A percentile compares a stretch with the other conserved stretches of the same genome.
Evolutionary conservation across 2,329 filamentous ascomycete species (phyloP).

Genomic region (Lecanosticta acicola): DNA sequence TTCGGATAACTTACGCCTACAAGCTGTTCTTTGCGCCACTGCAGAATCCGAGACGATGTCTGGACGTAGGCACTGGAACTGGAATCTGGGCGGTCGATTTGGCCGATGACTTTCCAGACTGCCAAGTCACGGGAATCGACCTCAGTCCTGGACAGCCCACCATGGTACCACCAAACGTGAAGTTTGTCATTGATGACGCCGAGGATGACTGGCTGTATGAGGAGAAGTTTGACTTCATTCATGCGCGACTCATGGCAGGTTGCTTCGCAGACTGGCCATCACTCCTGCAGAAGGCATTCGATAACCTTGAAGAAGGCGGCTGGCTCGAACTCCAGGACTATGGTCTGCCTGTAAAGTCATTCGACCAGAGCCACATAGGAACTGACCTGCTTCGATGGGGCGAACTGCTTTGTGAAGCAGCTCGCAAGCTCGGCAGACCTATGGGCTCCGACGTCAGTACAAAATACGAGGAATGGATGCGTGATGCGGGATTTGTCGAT

Average conservation of each 20-base stretch:
- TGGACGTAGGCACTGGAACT: conserved; percentile 51
- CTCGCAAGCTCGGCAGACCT: conserved; percentile 38
- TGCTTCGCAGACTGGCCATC: conserved; percentile 50
- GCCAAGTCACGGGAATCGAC: conserved; percentile 43
- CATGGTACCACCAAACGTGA: conserved; percentile 55
- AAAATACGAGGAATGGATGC: conserved; percentile 37
- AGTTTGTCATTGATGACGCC: conserved; percentile 58
- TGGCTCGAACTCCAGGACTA: conserved; percentile 50
- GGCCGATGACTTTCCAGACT: conserved; percentile 39
- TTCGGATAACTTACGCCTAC: conserved; percentile 45
- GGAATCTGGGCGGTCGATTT: conserved; percentile 56
- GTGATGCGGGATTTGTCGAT: conserved; percentile 40
- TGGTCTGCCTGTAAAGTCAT: conserved; percentile 36
- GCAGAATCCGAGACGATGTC: conserved; percentile 36
- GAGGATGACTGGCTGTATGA: conserved; percentile 55
- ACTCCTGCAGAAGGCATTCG: conserved; percentile 46
- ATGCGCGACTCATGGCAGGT: conserved; percentile 47
- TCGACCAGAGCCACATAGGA: conserved; percentile 33
- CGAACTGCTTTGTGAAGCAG: conserved; percentile 34
- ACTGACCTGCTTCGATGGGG: conserved; percentile 34
- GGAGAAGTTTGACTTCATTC: conserved; percentile 53
- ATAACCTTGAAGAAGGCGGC: conserved; percentile 47
- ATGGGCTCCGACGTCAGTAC: conserved; percentile 36
- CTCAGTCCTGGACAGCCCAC: conserved; percentile 47
- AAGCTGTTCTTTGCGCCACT: conserved; percentile 44